Conservation (phyloP, 306 rosid genomes). For the Oxytropis ochrocephala region DNA sequence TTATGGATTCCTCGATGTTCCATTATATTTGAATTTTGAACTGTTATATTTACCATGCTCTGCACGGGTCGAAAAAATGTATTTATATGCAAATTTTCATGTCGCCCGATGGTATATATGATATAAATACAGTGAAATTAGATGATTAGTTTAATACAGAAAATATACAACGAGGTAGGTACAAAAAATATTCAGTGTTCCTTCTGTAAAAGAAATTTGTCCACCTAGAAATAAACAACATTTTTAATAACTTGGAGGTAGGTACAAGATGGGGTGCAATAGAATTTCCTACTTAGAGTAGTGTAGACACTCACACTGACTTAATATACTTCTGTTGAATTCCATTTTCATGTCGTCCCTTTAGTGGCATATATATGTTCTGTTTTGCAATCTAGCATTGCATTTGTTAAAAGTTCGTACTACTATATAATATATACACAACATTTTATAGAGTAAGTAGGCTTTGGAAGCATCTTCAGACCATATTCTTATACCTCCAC, state of each 20-base stretch:
- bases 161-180: too few species aligned
- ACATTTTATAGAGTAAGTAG: conserved; percentile 5
- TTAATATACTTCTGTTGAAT: neutral
- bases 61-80: neutral
- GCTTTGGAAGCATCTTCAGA: neutral
- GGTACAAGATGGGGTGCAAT: neutral
- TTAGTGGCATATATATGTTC: neutral
- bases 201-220: neutral
- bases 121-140: too few species aligned
- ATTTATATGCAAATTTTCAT: too few species aligned
- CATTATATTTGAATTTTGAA: neutral
- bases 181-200: too few species aligned
- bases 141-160: too few species aligned
- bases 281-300: neutral
- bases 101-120: too few species aligned
- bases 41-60: neutral
- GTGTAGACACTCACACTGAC: neutral
- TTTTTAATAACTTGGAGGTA: neutral
- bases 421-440: neutral
- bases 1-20: neutral
- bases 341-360: neutral
- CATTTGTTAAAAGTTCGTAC: neutral
- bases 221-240: neutral
- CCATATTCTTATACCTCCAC: neutral
- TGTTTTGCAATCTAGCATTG: neutral